Evolutionary conservation across 352 stramenopile species (phyloP), one percentile per base, ranked within the genome.

Genomic region (Blastocystis hominis): DNA sequence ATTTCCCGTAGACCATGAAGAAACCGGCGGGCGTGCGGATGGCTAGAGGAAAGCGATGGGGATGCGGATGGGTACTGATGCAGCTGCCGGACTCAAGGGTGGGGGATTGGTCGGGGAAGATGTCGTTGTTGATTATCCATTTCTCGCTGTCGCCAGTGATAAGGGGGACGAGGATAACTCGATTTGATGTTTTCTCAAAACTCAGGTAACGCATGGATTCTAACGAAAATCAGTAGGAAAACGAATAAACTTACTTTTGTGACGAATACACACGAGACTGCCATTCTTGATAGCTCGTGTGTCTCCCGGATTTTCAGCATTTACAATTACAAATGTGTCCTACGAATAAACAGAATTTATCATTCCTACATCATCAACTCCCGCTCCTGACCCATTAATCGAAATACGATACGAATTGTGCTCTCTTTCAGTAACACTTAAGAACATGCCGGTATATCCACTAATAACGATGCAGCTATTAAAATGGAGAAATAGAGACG

Each of bases 311-410:
- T 80, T 62, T n/a, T 63, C 50, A 13, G 70, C 46, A n/a, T 80
- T 80, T 34, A 80, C 38, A 17, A 80, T 62, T 9, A 80, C 70
- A 46, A 80, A 80, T 20, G 70, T 80, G 30, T 80, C 70, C 70
- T 80, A 62, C 10, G 9, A 4, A 47, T 80, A 20, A 80, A 3
- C 40, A 15, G 7, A 0, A 40, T 0, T 50, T 0, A 4, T 10
- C 7, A 40, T 38, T 80, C 2, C 13, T 9, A 80, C 70, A 42
- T 80, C 70, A 3, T 80, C 70, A 36, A 80, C 70, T 0, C 70
- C 70, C 1, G 70, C 53, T 36, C 70, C 70, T 24, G 70, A 80
- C 13, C 70, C 70, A 42, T 80, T 80, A 4, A 80, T 46, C 13
- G 50, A 34, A 30, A 80, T 80, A 24, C 70, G 46, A n/a, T 54